phyloP scores from a whole-genome alignment of 805 yeast genomes.

The Osmozyma mogii region DNA sequence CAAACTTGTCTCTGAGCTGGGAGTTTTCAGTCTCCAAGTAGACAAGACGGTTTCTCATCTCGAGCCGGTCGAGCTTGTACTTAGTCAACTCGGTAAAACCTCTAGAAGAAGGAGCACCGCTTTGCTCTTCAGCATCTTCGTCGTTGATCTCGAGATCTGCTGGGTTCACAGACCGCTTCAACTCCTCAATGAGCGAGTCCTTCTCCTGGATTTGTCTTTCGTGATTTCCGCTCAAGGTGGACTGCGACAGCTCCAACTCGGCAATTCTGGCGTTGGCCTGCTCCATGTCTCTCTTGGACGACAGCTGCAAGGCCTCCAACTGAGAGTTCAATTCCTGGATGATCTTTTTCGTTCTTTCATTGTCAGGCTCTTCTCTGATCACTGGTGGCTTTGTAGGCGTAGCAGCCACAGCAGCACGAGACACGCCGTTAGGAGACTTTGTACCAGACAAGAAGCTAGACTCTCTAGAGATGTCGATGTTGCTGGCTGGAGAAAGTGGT shows the following conservation, averaged over 20 bases:
- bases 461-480: no score
- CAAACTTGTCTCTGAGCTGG: slow-evolving; percentile 30
- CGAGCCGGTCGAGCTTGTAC: slow-evolving; percentile 36
- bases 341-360: slow-evolving; percentile 22
- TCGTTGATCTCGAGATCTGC: slow-evolving; percentile 16
- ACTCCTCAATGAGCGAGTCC: slow-evolving; percentile 24
- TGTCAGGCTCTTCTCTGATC: slow-evolving; percentile 3
- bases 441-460: no score
- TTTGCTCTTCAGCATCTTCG: slow-evolving; percentile 6
- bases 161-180: slow-evolving; percentile 21
- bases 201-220: slow-evolving; percentile 15
- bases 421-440: no score
- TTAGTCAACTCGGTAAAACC: slow-evolving; percentile 27
- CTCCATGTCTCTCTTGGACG: slow-evolving; percentile 41
- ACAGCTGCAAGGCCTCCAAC: slow-evolving; percentile 21
- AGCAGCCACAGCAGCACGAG: slow-evolving; percentile 1
- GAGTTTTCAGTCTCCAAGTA: slow-evolving; percentile 41
- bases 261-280: slow-evolving; percentile 50
- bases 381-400: slow-evolving; percentile 1
- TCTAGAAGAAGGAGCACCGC: slow-evolving; percentile 6
- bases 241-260: slow-evolving; percentile 30
- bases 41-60: slow-evolving; percentile 36
- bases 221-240: background rate
- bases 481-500: no score
- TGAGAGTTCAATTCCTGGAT: slow-evolving; percentile 27